Conservation (phyloP, 192 early-diverging fungal species). For the Physocladia obscura region DNA sequence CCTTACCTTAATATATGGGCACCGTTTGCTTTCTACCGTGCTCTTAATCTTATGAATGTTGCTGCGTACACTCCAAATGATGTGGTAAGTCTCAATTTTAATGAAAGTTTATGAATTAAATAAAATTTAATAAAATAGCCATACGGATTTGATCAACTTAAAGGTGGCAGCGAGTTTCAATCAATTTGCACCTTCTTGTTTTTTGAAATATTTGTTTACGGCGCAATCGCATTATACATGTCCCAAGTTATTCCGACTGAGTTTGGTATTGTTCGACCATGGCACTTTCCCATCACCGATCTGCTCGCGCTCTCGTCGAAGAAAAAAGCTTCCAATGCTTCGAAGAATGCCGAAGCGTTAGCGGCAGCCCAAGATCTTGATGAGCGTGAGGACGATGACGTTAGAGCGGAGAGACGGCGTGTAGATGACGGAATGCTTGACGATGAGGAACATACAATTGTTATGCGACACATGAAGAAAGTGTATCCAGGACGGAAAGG, state of each 20-base stretch:
- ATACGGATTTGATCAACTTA: constrained; percentile 55
- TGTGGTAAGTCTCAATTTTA: constrained; percentile 32
- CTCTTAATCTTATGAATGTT: constrained; percentile 52
- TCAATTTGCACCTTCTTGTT: constrained; percentile 57
- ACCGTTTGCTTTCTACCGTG: constrained; percentile 74
- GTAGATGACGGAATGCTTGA: constrained; percentile 43
- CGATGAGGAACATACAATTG: constrained; percentile 43
- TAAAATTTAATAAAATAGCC: constrained; percentile 24
- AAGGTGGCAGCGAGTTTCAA: constrained; percentile 54
- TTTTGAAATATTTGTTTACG: constrained; percentile 46
- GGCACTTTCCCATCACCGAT: constrained; percentile 59
- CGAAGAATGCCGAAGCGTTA: no score
- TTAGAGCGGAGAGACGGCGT: constrained; percentile 57
- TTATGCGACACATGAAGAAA: constrained; percentile 66
- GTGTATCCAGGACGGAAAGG: constrained; percentile 47
- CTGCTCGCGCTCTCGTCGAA: constrained; percentile 30
- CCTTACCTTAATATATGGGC: constrained; percentile 68
- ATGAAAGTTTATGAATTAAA: neutral
- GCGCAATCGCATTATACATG: constrained; percentile 43
- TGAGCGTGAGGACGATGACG: constrained; percentile 61
- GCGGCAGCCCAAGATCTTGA: constrained; percentile 6
- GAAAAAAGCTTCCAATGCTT: constrained; percentile 12
- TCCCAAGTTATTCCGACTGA: constrained; percentile 61
- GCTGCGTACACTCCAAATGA: constrained; percentile 38
- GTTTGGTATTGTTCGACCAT: constrained; percentile 65